These are phyloP conservation scores for Cladorrhinum sp. DNA, from an alignment of 2,329 filamentous ascomycete species.

Conservation along the genomic window DNA sequence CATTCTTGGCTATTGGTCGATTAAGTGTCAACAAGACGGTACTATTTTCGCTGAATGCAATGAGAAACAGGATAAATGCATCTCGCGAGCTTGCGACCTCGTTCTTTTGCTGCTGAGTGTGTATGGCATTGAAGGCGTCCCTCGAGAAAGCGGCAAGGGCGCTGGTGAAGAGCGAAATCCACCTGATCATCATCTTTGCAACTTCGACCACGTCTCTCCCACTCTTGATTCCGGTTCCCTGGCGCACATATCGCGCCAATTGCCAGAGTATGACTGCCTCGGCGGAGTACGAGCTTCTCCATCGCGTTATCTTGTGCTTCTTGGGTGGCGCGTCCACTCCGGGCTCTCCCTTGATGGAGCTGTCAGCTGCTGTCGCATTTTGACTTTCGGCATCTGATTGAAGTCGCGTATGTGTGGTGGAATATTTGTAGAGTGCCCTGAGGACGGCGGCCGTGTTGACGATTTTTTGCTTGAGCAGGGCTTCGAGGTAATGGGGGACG, in stretches of 20 bases:
- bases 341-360: constrained; percentile 19
- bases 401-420: constrained; percentile 45
- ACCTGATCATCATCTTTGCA: constrained; percentile 50
- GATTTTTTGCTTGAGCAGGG: constrained; percentile 49
- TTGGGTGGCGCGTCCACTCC: constrained; percentile 17
- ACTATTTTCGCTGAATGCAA: constrained; percentile 60
- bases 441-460: constrained; percentile 56
- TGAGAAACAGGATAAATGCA: constrained; percentile 61
- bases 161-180: constrained; percentile 57
- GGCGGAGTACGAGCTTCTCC: constrained; percentile 57
- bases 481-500: constrained; percentile 57
- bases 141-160: constrained; percentile 46
- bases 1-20: constrained; percentile 51
- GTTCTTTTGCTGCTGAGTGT: constrained; percentile 44
- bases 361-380: background rate
- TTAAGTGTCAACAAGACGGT: constrained; percentile 53
- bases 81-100: constrained; percentile 61
- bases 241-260: constrained; percentile 80
- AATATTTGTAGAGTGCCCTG: constrained; percentile 54
- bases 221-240: constrained; percentile 47
- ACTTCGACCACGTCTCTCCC: constrained; percentile 49
- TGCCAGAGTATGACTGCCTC: constrained; percentile 94
- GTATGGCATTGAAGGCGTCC: constrained; percentile 46
- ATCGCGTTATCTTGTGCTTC: constrained; percentile 35
- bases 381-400: constrained; percentile 15